A percentile compares a stretch with the other conserved stretches of the same genome.
phyloP scores from a whole-genome alignment of 2,329 filamentous ascomycete genomes.

The Cladophialophora chaetospira region DNA sequence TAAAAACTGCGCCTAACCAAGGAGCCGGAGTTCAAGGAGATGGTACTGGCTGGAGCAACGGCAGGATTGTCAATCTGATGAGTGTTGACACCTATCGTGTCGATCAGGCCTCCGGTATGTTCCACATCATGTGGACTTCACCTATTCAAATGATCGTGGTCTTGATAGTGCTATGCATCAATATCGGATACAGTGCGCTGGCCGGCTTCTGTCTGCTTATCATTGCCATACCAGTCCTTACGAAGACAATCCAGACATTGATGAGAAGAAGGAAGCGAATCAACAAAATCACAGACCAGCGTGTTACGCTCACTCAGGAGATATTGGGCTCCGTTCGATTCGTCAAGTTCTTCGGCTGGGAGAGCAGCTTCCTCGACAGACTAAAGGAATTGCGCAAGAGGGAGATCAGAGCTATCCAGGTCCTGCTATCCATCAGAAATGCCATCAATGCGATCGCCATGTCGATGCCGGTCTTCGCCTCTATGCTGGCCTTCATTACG shows the following conservation, averaged over 20 bases:
- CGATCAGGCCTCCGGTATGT: slow-evolving; percentile 82
- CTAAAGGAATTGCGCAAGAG: slow-evolving; percentile 71
- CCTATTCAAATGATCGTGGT: slow-evolving; percentile 78
- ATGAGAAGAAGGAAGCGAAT: slow-evolving; percentile 75
- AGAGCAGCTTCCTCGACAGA: slow-evolving; percentile 78
- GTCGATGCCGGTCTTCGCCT: slow-evolving; percentile 86
- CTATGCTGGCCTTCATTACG: slow-evolving; percentile 92
- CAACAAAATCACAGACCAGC: slow-evolving; percentile 91
- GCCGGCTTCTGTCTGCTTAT: slow-evolving; percentile 83
- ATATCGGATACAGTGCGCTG: slow-evolving; percentile 85
- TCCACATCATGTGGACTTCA: slow-evolving; percentile 88
- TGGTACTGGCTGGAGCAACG: slow-evolving; percentile 86
- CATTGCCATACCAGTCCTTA: slow-evolving; percentile 75
- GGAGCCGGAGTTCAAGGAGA: slow-evolving; percentile 62
- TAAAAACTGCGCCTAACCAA: slow-evolving; percentile 44
- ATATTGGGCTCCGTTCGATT: slow-evolving; percentile 89
- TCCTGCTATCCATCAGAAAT: slow-evolving; percentile 79
- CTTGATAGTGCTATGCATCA: slow-evolving; percentile 77
- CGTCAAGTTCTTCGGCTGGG: slow-evolving; percentile 97
- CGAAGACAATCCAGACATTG: slow-evolving; percentile 72
- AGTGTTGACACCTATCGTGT: slow-evolving; percentile 92
- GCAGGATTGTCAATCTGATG: slow-evolving; percentile 90
- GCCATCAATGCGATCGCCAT: slow-evolving; percentile 81
- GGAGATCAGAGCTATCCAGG: slow-evolving; percentile 83
- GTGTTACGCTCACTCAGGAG: slow-evolving; percentile 88